Base-by-base conservation (phyloP, 2,329 filamentous ascomycete genomes). In the Gaeumannomyces sp. region DNA sequence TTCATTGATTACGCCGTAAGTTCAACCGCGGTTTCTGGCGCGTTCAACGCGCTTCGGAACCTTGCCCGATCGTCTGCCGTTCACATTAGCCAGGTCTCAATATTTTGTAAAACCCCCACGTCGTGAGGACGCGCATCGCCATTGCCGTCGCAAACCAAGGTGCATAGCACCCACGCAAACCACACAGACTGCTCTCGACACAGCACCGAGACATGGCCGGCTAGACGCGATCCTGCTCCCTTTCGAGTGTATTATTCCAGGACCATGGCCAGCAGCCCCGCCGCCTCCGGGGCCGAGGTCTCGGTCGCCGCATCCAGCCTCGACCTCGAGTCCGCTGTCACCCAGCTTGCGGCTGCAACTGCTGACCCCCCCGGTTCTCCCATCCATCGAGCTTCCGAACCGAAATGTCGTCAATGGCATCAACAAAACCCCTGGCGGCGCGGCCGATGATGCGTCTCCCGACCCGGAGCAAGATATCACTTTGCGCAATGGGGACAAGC, bases 371-470 rank as follows among this genome's bases (percentile, higher is more conserved):
- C 27, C 57, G 2, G 27, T 29, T 4, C 25, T 59, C 27, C 27
- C 14, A 29, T 59, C 57, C 10, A 59, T 59, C 25, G 57, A 59
- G 19, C 45, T 53, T 25, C 45, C 45, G 45, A 53, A 53, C 22
- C 45, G 45, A 22, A 53, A 25, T 53, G 45, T 22, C 45, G 22
- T 10, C 22, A 53, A 25, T 25, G 45, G 45, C 45, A 19, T 4
- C 14, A 14, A 35, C 33, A 10, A 35, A 10, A 35, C 8, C 33
- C 3, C 33, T 14, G 33, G 53, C 22, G 53, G 2, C 53, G 53
- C 57, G 27, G 57, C 14, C 57, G 57, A 29, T 29, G n/a, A 60
- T 65, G 64, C 50, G 50, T 14, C 29, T 19, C 19, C n/a, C 14
- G 38, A 16, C 45, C 22, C n/a, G 10, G 31, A n/a, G 57, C 16